Percentiles rank a stretch among this genome's conserved stretches.
Conservation (phyloP, 2,329 filamentous ascomycete genomes). For the Colletotrichum chrysophilum region DNA sequence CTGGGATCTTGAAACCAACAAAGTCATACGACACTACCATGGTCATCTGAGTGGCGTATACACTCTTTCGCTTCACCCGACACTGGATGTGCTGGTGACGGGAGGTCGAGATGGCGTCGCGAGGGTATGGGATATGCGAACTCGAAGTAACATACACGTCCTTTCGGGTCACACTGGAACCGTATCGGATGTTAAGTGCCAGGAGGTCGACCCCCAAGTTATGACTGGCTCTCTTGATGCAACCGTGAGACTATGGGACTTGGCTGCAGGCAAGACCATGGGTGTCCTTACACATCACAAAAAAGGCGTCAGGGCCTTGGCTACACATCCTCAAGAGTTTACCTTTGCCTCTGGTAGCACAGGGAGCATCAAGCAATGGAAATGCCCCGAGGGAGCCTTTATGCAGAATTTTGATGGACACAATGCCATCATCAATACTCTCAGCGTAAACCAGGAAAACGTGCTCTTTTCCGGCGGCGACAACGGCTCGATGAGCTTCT, state of each 20-base stretch:
- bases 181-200: slow-evolving; percentile 86
- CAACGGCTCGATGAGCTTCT: slow-evolving; percentile 96
- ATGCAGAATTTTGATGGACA: slow-evolving; percentile 99
- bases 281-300: slow-evolving; percentile 97
- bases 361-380: slow-evolving; percentile 98
- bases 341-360: slow-evolving; percentile 95
- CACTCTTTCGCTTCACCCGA: slow-evolving; percentile 90
- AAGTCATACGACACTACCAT: slow-evolving; percentile 97
- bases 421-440: slow-evolving; percentile 93
- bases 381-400: slow-evolving; percentile 95
- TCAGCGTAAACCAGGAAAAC: slow-evolving; percentile 93
- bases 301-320: slow-evolving; percentile 87
- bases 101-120: slow-evolving; percentile 94
- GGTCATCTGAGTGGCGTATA: slow-evolving; percentile 97
- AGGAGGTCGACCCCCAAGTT: slow-evolving; percentile 95
- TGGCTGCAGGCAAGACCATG: slow-evolving; percentile 96
- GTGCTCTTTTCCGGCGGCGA: slow-evolving; percentile 93
- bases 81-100: slow-evolving; percentile 91
- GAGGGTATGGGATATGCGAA: slow-evolving; percentile 98
- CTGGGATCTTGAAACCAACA: slow-evolving; percentile 99
- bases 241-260: slow-evolving; percentile 91
- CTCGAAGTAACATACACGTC: slow-evolving; percentile 93
- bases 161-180: slow-evolving; percentile 90
- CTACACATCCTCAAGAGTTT: slow-evolving; percentile 89
- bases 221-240: slow-evolving; percentile 93